phyloP scores from a whole-genome alignment of 495 filamentous ascomycete genomes.

The Penicillium paxilli region DNA sequence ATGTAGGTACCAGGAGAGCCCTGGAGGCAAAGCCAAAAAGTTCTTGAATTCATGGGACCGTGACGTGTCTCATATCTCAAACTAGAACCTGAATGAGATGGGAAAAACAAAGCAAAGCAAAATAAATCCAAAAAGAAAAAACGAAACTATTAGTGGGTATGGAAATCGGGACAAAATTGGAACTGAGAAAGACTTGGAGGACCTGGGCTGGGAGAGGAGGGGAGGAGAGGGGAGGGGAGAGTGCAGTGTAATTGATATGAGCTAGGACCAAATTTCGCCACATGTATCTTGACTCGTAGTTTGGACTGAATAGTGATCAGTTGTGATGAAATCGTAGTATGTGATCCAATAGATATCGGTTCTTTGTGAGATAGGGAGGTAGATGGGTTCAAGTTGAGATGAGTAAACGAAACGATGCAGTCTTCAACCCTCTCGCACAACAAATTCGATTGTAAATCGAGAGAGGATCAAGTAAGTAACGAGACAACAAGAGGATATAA shows the following conservation, averaged over 20 bases:
- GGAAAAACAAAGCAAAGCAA: background rate
- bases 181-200: no score
- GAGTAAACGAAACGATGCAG: background rate
- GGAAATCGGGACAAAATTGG: background rate
- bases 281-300: background rate
- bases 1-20: background rate
- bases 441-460: background rate
- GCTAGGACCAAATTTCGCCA: background rate
- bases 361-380: background rate
- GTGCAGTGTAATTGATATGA: background rate
- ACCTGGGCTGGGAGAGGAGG: no score
- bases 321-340: no score
- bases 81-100: constrained; percentile 11
- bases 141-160: constrained; percentile 1
- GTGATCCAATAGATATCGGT: no score
- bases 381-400: no score
- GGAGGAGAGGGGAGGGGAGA: background rate
- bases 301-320: no score
- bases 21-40: background rate
- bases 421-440: background rate
- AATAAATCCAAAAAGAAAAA: background rate
- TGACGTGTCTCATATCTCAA: constrained; percentile 9
- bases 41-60: constrained; percentile 15
- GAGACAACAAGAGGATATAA: background rate
- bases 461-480: background rate